Percentiles rank a stretch among this genome's conserved stretches.
Evolutionary conservation across 805 yeast species (phyloP).

Genomic region (Lipomyces anomalus): DNA sequence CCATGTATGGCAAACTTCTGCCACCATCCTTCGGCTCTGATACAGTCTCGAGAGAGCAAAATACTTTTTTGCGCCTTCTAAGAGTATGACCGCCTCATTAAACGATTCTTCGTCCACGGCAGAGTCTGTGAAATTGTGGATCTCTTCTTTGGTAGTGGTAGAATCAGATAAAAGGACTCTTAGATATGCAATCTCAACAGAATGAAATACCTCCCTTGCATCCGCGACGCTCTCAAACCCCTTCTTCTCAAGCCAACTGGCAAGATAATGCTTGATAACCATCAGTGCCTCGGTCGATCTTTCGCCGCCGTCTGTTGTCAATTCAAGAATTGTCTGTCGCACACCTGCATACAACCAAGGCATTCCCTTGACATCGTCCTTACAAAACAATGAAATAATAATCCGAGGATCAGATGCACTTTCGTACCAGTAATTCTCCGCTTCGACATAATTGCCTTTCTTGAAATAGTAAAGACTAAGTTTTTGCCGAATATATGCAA

Average conservation of each 20-base stretch:
- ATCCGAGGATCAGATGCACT: slow-evolving; percentile 33
- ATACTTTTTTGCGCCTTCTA: slow-evolving; percentile 25
- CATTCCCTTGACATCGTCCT: slow-evolving; percentile 24
- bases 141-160: slow-evolving; percentile 25
- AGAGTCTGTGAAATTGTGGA: slow-evolving; percentile 27
- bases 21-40: slow-evolving; percentile 23
- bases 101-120: slow-evolving; percentile 26
- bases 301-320: slow-evolving; percentile 8
- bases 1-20: slow-evolving; percentile 30
- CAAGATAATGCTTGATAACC: slow-evolving; percentile 27
- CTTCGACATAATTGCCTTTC: slow-evolving; percentile 24
- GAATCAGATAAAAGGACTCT: slow-evolving; percentile 24
- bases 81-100: slow-evolving; percentile 25
- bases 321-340: slow-evolving; percentile 8
- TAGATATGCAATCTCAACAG: slow-evolving; percentile 32
- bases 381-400: slow-evolving; percentile 28
- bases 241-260: slow-evolving; percentile 30
- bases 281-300: slow-evolving; percentile 19
- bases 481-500: slow-evolving; percentile 37
- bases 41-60: slow-evolving; percentile 31
- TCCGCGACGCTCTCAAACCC: slow-evolving; percentile 31
- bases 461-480: slow-evolving; percentile 33
- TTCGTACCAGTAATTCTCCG: slow-evolving; percentile 36
- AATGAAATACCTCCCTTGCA: slow-evolving; percentile 26
- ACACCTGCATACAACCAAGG: slow-evolving; percentile 34